Conservation (phyloP, 176 grass and related monocot species). For the Elymus sibiricus region DNA sequence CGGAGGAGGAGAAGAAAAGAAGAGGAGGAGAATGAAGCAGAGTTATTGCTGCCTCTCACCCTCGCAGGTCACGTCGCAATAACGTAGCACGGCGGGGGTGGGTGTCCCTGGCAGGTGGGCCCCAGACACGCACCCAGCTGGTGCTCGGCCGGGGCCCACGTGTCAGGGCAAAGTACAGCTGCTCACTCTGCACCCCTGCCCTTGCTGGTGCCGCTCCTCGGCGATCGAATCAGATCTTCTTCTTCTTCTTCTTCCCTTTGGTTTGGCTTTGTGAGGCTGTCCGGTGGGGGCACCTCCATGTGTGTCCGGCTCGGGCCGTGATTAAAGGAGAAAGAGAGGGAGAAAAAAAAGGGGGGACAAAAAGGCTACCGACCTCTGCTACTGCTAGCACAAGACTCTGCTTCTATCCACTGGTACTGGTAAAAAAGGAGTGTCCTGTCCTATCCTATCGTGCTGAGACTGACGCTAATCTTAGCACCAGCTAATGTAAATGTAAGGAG, state of each 20-base stretch:
- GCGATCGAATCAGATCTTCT: conserved; percentile 19
- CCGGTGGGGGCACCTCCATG: neutral
- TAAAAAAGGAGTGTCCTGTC: neutral
- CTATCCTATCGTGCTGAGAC: neutral
- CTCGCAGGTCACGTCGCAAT: conserved; percentile 14
- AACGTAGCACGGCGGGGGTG: neutral
- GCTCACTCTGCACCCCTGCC: too few species aligned
- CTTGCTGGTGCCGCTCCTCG: too few species aligned
- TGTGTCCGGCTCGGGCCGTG: neutral
- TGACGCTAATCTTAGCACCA: neutral
- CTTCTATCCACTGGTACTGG: neutral
- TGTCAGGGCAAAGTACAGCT: conserved; percentile 36
- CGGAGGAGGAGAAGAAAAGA: neutral
- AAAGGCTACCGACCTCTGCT: neutral
- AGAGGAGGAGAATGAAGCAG: neutral
- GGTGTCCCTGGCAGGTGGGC: conserved; percentile 8
- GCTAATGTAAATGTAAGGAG: neutral
- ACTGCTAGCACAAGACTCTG: neutral
- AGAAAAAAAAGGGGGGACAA: neutral
- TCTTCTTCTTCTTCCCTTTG: neutral
- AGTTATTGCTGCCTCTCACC: neutral
- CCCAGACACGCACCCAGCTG: neutral
- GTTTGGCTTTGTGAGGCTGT: neutral
- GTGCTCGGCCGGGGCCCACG: neutral
- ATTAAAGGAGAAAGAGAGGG: neutral